These are phyloP conservation scores for Aureobasidium sp. DNA, from an alignment of 2,329 filamentous ascomycete species.

Conservation along the genomic window DNA sequence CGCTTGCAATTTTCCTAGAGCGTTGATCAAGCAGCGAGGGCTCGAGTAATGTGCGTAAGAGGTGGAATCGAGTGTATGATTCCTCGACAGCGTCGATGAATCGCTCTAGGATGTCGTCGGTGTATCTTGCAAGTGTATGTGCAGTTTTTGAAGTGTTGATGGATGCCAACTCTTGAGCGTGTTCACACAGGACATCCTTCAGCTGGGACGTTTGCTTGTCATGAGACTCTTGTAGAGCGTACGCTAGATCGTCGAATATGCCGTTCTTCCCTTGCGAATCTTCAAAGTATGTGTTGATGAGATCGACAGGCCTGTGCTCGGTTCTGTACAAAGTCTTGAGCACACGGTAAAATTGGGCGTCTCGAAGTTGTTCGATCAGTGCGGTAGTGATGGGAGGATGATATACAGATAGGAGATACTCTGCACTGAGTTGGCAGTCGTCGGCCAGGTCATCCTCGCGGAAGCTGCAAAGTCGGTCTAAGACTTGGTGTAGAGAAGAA, in stretches of 20 bases:
- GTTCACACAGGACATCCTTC: constrained; percentile 56
- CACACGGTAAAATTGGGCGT: constrained; percentile 82
- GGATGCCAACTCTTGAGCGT: constrained; percentile 59
- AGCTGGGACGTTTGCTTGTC: constrained; percentile 70
- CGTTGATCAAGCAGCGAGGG: constrained; percentile 31
- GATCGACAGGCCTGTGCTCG: constrained; percentile 70
- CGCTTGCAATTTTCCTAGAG: constrained; percentile 16
- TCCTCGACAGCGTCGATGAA: constrained; percentile 57
- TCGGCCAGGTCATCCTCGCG: constrained; percentile 74
- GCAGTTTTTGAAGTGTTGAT: constrained; percentile 63
- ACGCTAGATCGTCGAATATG: constrained; percentile 72
- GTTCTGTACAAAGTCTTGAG: constrained; percentile 79
- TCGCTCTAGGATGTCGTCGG: constrained; percentile 58
- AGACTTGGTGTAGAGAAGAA: constrained; percentile 71
- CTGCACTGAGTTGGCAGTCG: constrained; percentile 92
- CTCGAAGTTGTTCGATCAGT: constrained; percentile 69
- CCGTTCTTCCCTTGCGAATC: constrained; percentile 68
- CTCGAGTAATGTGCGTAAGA: constrained; percentile 71
- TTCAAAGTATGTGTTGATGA: constrained; percentile 77
- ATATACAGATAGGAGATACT: constrained; percentile 90
- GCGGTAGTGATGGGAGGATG: constrained; percentile 74
- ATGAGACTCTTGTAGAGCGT: constrained; percentile 61
- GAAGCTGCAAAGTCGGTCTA: constrained; percentile 77
- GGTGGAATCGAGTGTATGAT: constrained; percentile 63
- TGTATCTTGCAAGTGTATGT: constrained; percentile 54